These are phyloP conservation scores for Fusarium armeniacum DNA, from an alignment of 2,329 filamentous ascomycete genomes.

Conservation along the genomic window DNA sequence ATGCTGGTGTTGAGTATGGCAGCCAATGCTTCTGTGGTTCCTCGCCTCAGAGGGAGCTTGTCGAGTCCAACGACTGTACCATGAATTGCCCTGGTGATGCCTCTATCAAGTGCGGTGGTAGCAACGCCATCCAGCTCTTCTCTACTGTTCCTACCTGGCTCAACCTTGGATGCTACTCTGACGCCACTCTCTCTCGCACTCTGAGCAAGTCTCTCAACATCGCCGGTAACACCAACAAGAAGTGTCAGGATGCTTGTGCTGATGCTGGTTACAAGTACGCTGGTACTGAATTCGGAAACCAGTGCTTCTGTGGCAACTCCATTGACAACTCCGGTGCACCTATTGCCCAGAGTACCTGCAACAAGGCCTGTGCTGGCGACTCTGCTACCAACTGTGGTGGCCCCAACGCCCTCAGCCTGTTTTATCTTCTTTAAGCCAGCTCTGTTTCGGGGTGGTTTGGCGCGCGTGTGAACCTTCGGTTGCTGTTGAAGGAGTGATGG, in stretches of 20 bases:
- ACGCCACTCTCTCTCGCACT: background rate
- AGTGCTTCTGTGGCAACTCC: background rate
- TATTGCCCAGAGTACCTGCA: background rate
- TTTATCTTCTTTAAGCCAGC: background rate
- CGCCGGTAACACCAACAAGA: background rate
- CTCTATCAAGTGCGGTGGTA: background rate
- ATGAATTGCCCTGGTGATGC: background rate
- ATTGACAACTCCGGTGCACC: background rate
- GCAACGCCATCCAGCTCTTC: background rate
- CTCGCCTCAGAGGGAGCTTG: background rate
- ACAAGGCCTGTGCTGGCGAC: background rate
- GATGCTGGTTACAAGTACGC: background rate
- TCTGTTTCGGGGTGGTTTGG: background rate
- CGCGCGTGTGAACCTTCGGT: background rate
- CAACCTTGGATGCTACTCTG: background rate
- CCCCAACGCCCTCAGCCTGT: background rate
- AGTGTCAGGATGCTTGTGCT: background rate
- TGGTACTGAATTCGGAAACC: background rate
- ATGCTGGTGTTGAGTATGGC: background rate
- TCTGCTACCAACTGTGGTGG: background rate
- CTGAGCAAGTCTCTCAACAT: background rate
- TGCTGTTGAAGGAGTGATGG: background rate
- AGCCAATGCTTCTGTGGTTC: background rate
- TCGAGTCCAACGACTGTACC: background rate
- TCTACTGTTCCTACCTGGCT: background rate